phyloP scores from a whole-genome alignment of 2,329 filamentous ascomycete genomes.

The Diplodia seriata region DNA sequence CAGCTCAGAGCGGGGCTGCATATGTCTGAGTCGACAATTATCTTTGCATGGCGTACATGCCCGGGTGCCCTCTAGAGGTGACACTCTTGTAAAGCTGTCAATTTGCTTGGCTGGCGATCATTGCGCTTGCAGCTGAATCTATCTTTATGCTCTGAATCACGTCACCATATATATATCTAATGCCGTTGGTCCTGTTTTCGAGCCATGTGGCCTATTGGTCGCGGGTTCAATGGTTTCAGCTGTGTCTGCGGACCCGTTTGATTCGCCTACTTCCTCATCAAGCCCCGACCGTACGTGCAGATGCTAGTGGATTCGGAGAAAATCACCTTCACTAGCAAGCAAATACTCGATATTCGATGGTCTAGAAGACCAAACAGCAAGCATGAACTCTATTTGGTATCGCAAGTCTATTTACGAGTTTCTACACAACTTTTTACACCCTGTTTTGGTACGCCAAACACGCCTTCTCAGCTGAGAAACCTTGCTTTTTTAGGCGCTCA shows the following conservation, averaged over 20 bases:
- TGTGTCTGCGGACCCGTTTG: not conserved
- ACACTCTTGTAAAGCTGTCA: not conserved
- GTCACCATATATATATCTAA: not conserved
- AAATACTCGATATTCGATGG: not conserved
- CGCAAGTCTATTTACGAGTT: constrained; percentile 5
- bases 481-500: not conserved
- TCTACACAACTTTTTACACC: not conserved
- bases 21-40: not conserved
- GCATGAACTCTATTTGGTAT: constrained; percentile 19
- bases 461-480: not conserved
- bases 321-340: not conserved
- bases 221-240: not conserved
- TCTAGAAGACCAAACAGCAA: not conserved
- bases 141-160: not conserved
- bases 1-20: not conserved
- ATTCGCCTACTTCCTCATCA: too few relatives aligned
- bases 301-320: not conserved
- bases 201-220: not conserved
- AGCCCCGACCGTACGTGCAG: not conserved
- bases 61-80: not conserved
- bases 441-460: not conserved
- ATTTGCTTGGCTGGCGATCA: not conserved
- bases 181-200: not conserved
- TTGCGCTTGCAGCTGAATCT: not conserved
- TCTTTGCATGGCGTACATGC: not conserved